A percentile compares a stretch with the other conserved stretches of the same genome.
Evolutionary conservation across 2,329 filamentous ascomycete genomes (phyloP).

Genomic region (Microdochium paspali): DNA sequence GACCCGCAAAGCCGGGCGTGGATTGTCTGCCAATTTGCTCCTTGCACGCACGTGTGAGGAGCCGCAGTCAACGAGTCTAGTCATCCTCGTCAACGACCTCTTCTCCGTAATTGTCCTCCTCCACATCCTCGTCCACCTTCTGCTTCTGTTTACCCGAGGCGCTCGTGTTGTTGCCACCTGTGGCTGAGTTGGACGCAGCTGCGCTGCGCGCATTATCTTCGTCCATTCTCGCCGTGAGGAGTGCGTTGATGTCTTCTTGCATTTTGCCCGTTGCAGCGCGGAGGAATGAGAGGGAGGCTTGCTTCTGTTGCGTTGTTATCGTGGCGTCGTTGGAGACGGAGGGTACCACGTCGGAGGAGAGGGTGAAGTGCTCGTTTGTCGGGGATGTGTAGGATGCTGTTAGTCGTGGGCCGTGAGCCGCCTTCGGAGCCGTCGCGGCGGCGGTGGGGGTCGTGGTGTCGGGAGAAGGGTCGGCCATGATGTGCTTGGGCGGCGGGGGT

Average conservation of each 20-base stretch:
- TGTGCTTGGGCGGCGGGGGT: too few relatives aligned
- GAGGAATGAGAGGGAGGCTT: slow-evolving; percentile 49
- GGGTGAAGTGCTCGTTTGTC: slow-evolving; percentile 34
- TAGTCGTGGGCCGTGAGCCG: slow-evolving; percentile 17
- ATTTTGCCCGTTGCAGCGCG: slow-evolving; percentile 44
- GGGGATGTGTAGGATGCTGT: slow-evolving; percentile 46
- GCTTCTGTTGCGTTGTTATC: slow-evolving; percentile 31
- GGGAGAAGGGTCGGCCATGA: too few relatives aligned
- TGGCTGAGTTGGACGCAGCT: slow-evolving; percentile 5
- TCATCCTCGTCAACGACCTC: slow-evolving; percentile 60
- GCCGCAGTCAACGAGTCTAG: too few relatives aligned
- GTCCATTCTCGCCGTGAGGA: slow-evolving; percentile 67
- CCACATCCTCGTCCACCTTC: slow-evolving; percentile 43
- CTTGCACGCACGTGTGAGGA: too few relatives aligned
- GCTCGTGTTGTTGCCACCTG: background rate
- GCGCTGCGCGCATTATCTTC: slow-evolving; percentile 51
- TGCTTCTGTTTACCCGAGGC: slow-evolving; percentile 19
- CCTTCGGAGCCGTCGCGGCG: background rate
- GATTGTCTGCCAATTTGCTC: too few relatives aligned
- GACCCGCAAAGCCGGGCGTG: too few relatives aligned
- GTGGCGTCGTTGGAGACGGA: slow-evolving; percentile 2
- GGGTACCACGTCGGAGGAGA: slow-evolving; percentile 22
- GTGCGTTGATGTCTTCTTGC: slow-evolving; percentile 60
- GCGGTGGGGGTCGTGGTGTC: slow-evolving; percentile 1
- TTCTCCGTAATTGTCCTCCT: slow-evolving; percentile 79